A percentile compares a stretch with the other conserved stretches of the same genome.
Evolutionary conservation across 495 filamentous ascomycete genomes (phyloP).

Genomic region (Evernia prunastri): DNA sequence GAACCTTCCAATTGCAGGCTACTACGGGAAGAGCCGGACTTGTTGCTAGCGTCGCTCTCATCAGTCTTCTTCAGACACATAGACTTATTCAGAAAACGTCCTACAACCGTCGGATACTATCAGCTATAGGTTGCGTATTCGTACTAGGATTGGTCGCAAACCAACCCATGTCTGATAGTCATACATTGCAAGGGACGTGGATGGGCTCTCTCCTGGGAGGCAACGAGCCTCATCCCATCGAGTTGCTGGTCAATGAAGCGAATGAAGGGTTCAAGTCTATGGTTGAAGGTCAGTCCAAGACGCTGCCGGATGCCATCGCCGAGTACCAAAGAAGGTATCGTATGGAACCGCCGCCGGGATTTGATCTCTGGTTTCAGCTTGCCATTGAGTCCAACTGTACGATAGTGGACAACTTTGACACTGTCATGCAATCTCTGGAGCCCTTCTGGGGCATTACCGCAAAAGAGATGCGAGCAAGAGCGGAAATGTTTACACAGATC

Average conservation of each 20-base stretch:
- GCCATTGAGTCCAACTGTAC: conserved; percentile 47
- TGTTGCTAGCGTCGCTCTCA: conserved; percentile 5
- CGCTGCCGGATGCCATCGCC: conserved; percentile 45
- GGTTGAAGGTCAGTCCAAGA: conserved; percentile 42
- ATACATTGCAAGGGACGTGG: not conserved
- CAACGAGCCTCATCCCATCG: conserved; percentile 41
- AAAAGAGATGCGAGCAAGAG: conserved; percentile 40
- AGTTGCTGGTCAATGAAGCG: conserved; percentile 45
- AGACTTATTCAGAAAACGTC: conserved; percentile 1
- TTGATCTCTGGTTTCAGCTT: conserved; percentile 62
- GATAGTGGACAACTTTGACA: conserved; percentile 58
- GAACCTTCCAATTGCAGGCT: conserved; percentile 5
- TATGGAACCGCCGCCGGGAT: conserved; percentile 54
- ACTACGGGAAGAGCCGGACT: not conserved
- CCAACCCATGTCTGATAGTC: not conserved
- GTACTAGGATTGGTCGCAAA: not conserved
- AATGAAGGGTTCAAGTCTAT: conserved; percentile 41
- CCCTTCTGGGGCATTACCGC: conserved; percentile 59
- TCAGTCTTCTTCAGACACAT: conserved; percentile 10
- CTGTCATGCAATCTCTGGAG: conserved; percentile 49
- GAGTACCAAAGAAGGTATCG: conserved; percentile 55
- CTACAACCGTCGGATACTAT: conserved; percentile 1
- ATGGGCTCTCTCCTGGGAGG: not conserved
- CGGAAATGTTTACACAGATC: not conserved
- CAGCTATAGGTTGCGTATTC: not conserved